Base-by-base conservation (phyloP, 176 grass and related monocot genomes). In the Avena insularis region DNA sequence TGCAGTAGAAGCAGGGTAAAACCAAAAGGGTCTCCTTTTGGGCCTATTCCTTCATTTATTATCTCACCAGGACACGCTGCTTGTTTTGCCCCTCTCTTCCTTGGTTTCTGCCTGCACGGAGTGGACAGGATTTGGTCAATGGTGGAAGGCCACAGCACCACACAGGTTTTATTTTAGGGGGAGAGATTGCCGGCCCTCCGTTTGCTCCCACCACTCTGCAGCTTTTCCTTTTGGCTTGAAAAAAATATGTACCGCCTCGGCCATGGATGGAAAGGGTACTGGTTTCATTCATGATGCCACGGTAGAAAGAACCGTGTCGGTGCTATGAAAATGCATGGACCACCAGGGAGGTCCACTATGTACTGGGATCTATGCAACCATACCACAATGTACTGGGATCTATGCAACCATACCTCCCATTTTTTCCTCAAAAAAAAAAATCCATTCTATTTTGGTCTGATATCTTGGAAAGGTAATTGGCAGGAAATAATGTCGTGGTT, bases 111-210 rank as follows among this genome's bases (percentile, higher is more conserved):
- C 50, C 78, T 86, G 15, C 71, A 82, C 86, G 79, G 29, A 82
- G 53, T 82, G 88, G 79, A 90, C 83, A 71, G 72, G 84, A 83
- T 87, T 83, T 35, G 84, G 89, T 90, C 89, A 83, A 83, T 86
- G 79, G 29, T 11, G 11, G 51, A 46, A 79, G 21, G 46, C 13
- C 13, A 53, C 19, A 31, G 46, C 72, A 53, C 47, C 72, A 31
- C 49, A 12, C 10, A 72, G 15, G 43, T 75, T 86, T 83, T 55
- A 57, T 75, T 86, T 83, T 55, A 57, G 55, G 36, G 51, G 62
- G 55, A 74, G 64, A 90, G 31, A 72, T 83, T 83, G 64, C 27
- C 74, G 73, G 55, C 46, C 84, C 45, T 82, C 89, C 84, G 71
- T 86, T 87, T 90, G 63, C 73, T 90, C 63, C n/a, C 63, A 46